Evolutionary conservation across 2,329 filamentous ascomycete genomes (phyloP).

Genomic region (Chaetothyriales sp.): DNA sequence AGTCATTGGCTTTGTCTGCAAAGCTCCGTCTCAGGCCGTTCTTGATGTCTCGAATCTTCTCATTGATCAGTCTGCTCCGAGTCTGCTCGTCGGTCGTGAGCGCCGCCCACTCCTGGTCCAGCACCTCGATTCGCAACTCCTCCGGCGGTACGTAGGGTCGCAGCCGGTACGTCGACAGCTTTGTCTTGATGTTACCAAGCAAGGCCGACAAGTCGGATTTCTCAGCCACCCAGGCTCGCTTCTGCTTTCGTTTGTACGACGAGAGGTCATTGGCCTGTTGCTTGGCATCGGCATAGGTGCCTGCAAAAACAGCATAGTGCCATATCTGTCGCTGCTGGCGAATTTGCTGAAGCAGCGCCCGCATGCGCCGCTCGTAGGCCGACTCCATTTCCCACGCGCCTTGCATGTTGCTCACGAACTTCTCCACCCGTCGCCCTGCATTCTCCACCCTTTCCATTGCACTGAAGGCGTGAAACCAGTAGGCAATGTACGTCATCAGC

Average conservation of each 20-base stretch:
- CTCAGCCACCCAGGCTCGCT: slow-evolving; percentile 92
- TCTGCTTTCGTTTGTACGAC: slow-evolving; percentile 78
- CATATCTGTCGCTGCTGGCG: slow-evolving; percentile 59
- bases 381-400: slow-evolving; percentile 99
- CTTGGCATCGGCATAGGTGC: slow-evolving; percentile 87
- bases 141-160: slow-evolving; percentile 80
- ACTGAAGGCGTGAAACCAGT: slow-evolving; percentile 99
- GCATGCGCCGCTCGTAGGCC: slow-evolving; percentile 84
- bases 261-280: slow-evolving; percentile 69
- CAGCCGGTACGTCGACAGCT: slow-evolving; percentile 85
- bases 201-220: slow-evolving; percentile 90
- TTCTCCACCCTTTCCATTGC: slow-evolving; percentile 99
- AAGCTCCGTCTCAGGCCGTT: slow-evolving; percentile 85
- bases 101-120: slow-evolving; percentile 69
- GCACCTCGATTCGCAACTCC: slow-evolving; percentile 65
- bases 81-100: slow-evolving; percentile 75
- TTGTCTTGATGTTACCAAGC: slow-evolving; percentile 96
- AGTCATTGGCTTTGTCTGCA: slow-evolving; percentile 96
- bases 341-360: slow-evolving; percentile 63
- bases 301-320: slow-evolving; percentile 70
- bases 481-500: slow-evolving; percentile 98
- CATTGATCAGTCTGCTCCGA: slow-evolving; percentile 87
- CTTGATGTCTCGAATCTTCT: slow-evolving; percentile 97
- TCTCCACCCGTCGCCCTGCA: slow-evolving; percentile 87
- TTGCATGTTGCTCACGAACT: slow-evolving; percentile 98